Percentiles rank a stretch among this genome's conserved stretches.
Evolutionary conservation across 208 protist genomes (phyloP).

Genomic region (Vickermania ingenoplastis): DNA sequence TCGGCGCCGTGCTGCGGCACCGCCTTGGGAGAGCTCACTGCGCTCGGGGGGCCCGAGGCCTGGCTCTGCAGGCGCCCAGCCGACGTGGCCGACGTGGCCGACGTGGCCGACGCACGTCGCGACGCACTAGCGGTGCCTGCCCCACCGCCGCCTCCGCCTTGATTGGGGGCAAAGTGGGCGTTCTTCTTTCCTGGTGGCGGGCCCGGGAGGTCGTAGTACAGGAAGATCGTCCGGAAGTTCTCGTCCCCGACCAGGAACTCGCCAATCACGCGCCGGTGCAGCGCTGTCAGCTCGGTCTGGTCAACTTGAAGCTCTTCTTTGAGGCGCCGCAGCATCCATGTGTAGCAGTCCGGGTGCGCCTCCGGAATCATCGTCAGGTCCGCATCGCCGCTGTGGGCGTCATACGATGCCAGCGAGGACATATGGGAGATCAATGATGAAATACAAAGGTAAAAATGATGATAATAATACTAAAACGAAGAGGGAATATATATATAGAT

Average conservation of each 20-base stretch:
- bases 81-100: background rate
- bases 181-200: background rate
- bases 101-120: background rate
- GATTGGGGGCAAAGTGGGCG: background rate
- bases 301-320: conserved; percentile 43
- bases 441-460: too few relatives aligned
- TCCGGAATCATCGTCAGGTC: conserved; percentile 26
- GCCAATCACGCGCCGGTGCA: conserved; percentile 45
- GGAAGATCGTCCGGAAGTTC: conserved; percentile 51
- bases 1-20: background rate
- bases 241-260: conserved; percentile 85
- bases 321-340: conserved; percentile 63
- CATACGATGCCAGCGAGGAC: too few relatives aligned
- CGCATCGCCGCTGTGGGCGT: too few relatives aligned
- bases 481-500: too few relatives aligned
- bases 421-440: too few relatives aligned
- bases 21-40: conserved; percentile 12
- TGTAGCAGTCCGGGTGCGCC: conserved; percentile 71
- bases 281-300: conserved; percentile 21
- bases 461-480: too few relatives aligned
- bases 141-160: background rate
- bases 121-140: background rate
- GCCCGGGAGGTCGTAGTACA: conserved; percentile 41
- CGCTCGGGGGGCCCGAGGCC: background rate
- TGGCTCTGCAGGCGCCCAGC: too few relatives aligned